Evolutionary conservation across 169 alveolate species (phyloP), one percentile per base, ranked within the genome.

Genomic region (Plasmodium vinckei): DNA sequence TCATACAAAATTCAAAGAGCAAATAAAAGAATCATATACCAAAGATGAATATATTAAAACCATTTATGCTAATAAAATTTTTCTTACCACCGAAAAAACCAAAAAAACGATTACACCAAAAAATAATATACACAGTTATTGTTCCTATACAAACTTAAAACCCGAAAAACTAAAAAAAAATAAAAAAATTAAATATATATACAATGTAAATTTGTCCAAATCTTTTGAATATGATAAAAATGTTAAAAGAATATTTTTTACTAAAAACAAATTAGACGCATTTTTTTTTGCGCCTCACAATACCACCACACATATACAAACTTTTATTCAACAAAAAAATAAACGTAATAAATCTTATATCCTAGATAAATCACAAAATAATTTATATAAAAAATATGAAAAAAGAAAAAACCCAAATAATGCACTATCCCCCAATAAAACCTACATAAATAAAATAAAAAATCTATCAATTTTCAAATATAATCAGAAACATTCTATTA

Each of bases 131-230:
- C 21, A 19, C 15, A 12, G 44, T 64, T 59, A 44, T 27, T 82
- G 72, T 27, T 53, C 27, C 23, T 82, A 53, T 61, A 4, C 59
- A 54, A 56, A 82, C 15, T 19, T 82, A 42, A 68, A 44, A 61
- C 27, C 73, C 42, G 46, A 82, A 9, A 82, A n/a, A 46, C 21
- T 82, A 51, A 82, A 82, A 82, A 82, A 56, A 12, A 82, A 67
- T n/a, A 33, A 33, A 33, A 82, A 82, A 65, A 82, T 82, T 53
- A 82, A 82, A 82, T 82, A 82, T 39, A 67, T 82, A 27, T 70
- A 82, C 39, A 53, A 82, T 60, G 39, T 82, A 47, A 46, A 82
- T 39, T 56, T 82, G 12, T 39, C 77, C 6, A 27, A 65, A 46
- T 82, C 84, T 33, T 56, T 67, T 60, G 82, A 53, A 61, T 82